Evolutionary conservation across 441 rosid species (phyloP), one percentile per base, ranked within the genome.

Genomic region (Arabidopsis hybrid): DNA sequence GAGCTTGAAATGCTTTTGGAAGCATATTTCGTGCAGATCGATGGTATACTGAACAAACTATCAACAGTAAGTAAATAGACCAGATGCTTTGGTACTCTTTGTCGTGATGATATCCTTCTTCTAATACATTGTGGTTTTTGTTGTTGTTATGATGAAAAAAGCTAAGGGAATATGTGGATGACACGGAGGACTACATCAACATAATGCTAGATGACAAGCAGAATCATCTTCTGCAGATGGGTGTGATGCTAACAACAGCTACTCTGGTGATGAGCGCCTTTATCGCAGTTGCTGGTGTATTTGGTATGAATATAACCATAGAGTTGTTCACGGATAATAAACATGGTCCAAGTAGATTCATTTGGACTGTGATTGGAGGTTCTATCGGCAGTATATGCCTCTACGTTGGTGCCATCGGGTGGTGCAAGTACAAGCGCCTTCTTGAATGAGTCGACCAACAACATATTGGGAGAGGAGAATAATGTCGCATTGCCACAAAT

Each of bases 1-100:
- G 98, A 93, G 79, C 92, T 94, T 26, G 98, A 91, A 72, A 94
- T 91, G 98, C 91, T 91, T 66, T 69, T 93, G 84, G 98, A 91
- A 80, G 97, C 97, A 8, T 91, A 91, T 73, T 90, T 93, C 60
- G 91, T 91, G 67, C 97, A 90, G 65, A 83, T 91, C 53, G 98
- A 93, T 75, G 98, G 95, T 43, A 90, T 89, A 38, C 71, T 93
- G 67, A 90, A 90, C 87, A 91, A 89, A 72, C 85, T 94, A 65
- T 88, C 91, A 57, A 91, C 93, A 79, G 96, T 91, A 91, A 73
- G 78, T 78, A 34, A 5, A 67, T 1, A 17, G 39, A 43, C 1
- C 47, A 9, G 1, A 21, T 17, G 8, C 34, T 2, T 76, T 58
- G n/a, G 31, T 50, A 12, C 62, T 35, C 46, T 49, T 46, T 1